These are phyloP conservation scores for Eruca vesicaria DNA, from an alignment of 441 rosid species.

Conservation along the genomic window DNA sequence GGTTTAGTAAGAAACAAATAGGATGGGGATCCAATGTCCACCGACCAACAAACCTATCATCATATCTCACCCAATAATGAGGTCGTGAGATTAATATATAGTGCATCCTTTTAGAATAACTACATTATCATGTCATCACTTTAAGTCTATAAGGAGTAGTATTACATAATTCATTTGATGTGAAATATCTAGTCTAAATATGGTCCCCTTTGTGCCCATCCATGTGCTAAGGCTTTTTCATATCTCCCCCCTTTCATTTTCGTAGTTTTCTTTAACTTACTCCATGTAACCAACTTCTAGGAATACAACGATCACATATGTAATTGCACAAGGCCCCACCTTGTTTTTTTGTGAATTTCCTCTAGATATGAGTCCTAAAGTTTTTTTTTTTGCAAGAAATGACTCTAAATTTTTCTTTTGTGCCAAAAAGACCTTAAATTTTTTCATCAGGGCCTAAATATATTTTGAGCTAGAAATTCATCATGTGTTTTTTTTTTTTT, in stretches of 20 bases:
- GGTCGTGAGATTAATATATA: conserved; percentile 10
- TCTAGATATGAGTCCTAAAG: too few relatives aligned
- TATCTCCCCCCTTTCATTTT: background rate
- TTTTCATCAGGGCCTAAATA: too few relatives aligned
- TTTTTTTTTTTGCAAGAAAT: too few relatives aligned
- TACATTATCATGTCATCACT: background rate
- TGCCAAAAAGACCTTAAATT: too few relatives aligned
- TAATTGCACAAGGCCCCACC: too few relatives aligned
- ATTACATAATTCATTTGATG: background rate
- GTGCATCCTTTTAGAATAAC: background rate
- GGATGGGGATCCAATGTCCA: conserved; percentile 20
- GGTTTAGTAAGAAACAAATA: background rate
- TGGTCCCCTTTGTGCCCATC: conserved; percentile 15
- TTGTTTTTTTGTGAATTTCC: too few relatives aligned
- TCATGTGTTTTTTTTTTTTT: too few relatives aligned
- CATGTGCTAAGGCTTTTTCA: conserved; percentile 7
- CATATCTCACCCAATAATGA: conserved; percentile 2
- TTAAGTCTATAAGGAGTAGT: background rate
- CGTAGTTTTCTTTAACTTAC: background rate
- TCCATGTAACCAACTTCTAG: background rate
- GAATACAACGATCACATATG: background rate
- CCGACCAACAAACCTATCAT: conserved; percentile 28
- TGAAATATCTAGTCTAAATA: background rate
- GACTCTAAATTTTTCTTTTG: too few relatives aligned
- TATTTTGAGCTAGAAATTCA: too few relatives aligned